Percentiles rank a stretch among this genome's conserved stretches.
Evolutionary conservation across 2,329 filamentous ascomycete species (phyloP).

Genomic region (Cryphonectria nitschkei): DNA sequence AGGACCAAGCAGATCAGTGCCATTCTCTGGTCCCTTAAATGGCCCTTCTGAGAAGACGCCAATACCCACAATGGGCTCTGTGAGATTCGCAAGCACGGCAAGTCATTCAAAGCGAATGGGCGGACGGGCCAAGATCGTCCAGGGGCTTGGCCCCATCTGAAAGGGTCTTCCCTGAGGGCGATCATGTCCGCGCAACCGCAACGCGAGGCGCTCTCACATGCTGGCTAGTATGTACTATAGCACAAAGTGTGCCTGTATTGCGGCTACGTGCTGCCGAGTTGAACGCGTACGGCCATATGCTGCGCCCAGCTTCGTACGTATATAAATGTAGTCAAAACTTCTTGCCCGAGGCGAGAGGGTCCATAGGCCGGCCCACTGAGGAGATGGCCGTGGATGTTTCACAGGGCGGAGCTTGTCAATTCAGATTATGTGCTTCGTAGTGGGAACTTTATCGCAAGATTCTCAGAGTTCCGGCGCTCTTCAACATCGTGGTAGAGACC

Average conservation of each 20-base stretch:
- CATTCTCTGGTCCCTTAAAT: neutral
- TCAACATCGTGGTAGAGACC: neutral
- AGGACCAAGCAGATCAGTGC: neutral
- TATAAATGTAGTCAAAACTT: neutral
- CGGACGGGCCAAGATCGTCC: neutral
- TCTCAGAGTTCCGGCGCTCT: neutral
- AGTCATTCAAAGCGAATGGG: neutral
- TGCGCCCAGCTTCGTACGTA: slow-evolving; percentile 1
- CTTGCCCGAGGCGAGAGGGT: neutral
- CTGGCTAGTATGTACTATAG: neutral
- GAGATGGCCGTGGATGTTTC: neutral
- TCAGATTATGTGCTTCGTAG: neutral
- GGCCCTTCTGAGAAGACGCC: neutral
- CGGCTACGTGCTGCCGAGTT: neutral
- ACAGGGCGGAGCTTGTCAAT: neutral
- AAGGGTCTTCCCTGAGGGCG: slow-evolving; percentile 7
- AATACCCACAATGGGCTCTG: neutral
- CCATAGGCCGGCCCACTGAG: neutral
- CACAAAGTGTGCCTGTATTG: neutral
- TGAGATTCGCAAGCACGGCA: neutral
- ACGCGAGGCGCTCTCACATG: slow-evolving; percentile 1
- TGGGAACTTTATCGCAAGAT: neutral
- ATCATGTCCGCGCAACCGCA: slow-evolving; percentile 2
- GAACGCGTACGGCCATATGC: neutral
- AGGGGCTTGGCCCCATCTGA: slow-evolving; percentile 3